Percentiles rank a stretch among this genome's conserved stretches.
Evolutionary conservation across 805 yeast species (phyloP).

Genomic region (Lipomyces sp.): DNA sequence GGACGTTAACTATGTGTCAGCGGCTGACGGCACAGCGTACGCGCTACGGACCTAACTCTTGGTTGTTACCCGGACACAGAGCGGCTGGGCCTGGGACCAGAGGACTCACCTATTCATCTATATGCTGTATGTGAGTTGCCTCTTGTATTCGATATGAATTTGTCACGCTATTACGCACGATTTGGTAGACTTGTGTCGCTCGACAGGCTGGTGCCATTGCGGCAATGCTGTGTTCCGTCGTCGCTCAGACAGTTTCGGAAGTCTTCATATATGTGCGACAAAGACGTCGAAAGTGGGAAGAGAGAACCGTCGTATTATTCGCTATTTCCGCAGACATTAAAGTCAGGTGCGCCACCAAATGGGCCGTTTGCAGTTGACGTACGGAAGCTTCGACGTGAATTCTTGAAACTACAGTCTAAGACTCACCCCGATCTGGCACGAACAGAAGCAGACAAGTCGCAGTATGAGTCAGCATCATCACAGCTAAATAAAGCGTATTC

Average conservation of each 20-base stretch:
- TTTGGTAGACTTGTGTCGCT: not conserved
- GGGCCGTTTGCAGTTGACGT: constrained; percentile 64
- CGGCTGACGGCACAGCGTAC: no score
- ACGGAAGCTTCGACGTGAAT: constrained; percentile 70
- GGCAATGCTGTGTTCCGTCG: no score
- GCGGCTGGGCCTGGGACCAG: not conserved
- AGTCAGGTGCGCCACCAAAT: constrained; percentile 64
- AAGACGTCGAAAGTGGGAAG: not conserved
- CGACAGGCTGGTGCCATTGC: not conserved
- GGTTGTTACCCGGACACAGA: not conserved
- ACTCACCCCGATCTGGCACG: constrained; percentile 78
- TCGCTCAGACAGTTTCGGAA: not conserved
- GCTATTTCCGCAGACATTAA: constrained; percentile 77
- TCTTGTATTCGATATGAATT: not conserved
- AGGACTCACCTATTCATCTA: not conserved
- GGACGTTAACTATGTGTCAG: no score
- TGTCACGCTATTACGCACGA: not conserved
- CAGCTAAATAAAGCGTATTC: constrained; percentile 77
- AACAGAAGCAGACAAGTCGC: constrained; percentile 40
- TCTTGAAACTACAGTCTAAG: constrained; percentile 68
- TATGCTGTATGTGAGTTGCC: not conserved
- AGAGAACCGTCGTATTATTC: constrained; percentile 52
- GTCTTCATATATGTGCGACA: not conserved
- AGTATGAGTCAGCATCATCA: constrained; percentile 52
- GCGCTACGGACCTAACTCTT: no score